Conservation (phyloP, 768 basidiomycete species). For the Leccinum subgranulosum region DNA sequence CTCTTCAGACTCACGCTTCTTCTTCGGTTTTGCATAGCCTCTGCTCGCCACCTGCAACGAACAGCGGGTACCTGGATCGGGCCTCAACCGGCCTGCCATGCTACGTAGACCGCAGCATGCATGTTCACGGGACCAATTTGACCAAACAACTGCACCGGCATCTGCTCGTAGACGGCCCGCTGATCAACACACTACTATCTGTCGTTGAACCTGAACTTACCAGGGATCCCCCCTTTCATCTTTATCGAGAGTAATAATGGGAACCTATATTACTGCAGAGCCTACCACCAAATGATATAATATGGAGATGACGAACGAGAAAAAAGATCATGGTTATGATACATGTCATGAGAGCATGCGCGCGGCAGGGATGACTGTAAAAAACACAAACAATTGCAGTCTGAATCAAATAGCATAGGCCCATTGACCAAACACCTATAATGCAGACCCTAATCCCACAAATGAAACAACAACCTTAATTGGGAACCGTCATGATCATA, state of each 20-base stretch:
- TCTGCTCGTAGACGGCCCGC: neutral
- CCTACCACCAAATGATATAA: neutral
- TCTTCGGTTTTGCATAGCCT: neutral
- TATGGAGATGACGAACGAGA: neutral
- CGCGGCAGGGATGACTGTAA: neutral
- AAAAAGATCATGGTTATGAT: neutral
- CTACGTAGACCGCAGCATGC: neutral
- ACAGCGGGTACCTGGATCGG: neutral
- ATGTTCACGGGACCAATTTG: neutral
- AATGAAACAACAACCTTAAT: neutral
- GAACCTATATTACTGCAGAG: neutral
- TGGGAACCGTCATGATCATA: neutral
- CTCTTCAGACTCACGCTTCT: no score
- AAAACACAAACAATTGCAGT: slow-evolving; percentile 4
- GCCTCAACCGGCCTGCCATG: neutral
- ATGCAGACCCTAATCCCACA: neutral
- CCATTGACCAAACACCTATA: neutral
- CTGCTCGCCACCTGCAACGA: neutral
- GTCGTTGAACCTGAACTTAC: neutral
- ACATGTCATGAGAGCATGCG: neutral
- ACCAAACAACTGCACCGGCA: no score
- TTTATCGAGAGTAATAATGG: neutral
- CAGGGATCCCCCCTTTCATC: neutral
- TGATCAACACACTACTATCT: neutral
- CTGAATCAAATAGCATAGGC: neutral